Evolutionary conservation across 2,329 filamentous ascomycete species (phyloP).

Genomic region (Rhynchosporium agropyri): DNA sequence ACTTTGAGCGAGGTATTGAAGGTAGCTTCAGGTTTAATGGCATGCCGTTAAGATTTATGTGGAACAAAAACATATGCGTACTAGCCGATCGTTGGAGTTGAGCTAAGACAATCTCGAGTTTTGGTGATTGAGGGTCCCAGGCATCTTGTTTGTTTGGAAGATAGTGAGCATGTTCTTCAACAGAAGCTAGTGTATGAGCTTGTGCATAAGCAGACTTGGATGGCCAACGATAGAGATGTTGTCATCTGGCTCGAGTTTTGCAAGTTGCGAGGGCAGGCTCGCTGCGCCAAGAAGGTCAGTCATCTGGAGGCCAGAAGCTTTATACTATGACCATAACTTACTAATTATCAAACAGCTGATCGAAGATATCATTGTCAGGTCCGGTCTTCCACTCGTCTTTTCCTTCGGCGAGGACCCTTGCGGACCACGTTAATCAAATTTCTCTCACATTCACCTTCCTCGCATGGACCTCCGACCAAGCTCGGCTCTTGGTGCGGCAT

Average conservation of each 20-base stretch:
- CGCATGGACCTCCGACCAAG: background rate
- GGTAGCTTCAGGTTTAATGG: background rate
- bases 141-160: background rate
- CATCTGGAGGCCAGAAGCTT: background rate
- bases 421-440: background rate
- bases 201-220: conserved; percentile 12
- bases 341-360: background rate
- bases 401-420: conserved; percentile 8
- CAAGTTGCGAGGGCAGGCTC: conserved; percentile 14
- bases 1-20: background rate
- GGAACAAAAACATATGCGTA: conserved; percentile 24
- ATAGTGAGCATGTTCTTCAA: conserved; percentile 17
- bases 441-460: background rate
- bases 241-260: conserved; percentile 18
- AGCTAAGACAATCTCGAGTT: conserved; percentile 23
- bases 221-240: background rate
- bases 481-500: too few relatives aligned
- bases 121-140: conserved; percentile 22
- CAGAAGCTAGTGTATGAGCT: conserved; percentile 25
- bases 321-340: background rate
- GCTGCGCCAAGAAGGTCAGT: conserved; percentile 20
- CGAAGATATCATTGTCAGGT: background rate
- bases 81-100: background rate
- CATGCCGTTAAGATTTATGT: background rate
- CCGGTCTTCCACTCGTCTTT: background rate